A percentile compares a stretch with the other conserved stretches of the same genome.
Evolutionary conservation across 1,139 yeast species (phyloP).

Genomic region (Eremothecium sinecaudum): DNA sequence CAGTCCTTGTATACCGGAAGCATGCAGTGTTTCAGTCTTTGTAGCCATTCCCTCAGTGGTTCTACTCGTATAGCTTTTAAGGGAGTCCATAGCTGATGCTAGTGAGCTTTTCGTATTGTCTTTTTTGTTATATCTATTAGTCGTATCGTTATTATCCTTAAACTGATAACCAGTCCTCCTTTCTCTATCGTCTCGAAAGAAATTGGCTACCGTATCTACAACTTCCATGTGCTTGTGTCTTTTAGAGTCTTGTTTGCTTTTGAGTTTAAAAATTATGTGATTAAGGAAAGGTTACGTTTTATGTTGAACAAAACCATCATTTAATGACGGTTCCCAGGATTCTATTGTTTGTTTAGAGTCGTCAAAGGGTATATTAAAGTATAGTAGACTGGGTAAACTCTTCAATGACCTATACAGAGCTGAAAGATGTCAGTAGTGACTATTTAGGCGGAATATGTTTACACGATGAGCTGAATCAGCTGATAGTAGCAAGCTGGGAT

Average conservation of each 20-base stretch:
- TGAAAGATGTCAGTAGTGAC: slow-evolving; percentile 28
- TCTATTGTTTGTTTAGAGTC: too few species aligned
- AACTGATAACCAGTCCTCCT: slow-evolving; percentile 6
- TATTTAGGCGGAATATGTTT: slow-evolving; percentile 22
- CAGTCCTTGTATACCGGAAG: slow-evolving; percentile 28
- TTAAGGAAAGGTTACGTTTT: too few species aligned
- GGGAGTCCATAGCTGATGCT: slow-evolving; percentile 6
- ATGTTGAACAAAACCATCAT: too few species aligned
- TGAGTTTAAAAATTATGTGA: too few species aligned
- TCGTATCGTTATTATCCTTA: slow-evolving; percentile 6
- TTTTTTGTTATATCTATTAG: slow-evolving; percentile 5
- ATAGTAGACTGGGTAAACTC: background rate
- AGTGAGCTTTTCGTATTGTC: slow-evolving; percentile 1
- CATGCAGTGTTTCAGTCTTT: slow-evolving; percentile 5
- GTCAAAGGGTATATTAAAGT: too few species aligned
- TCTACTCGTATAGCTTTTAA: slow-evolving; percentile 4
- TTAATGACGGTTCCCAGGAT: too few species aligned
- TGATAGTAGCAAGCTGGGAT: slow-evolving; percentile 27
- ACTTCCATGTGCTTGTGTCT: slow-evolving; percentile 1
- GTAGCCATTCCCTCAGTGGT: background rate
- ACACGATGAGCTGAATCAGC: slow-evolving; percentile 8
- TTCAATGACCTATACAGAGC: slow-evolving; percentile 8
- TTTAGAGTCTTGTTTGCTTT: background rate
- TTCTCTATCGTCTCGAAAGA: slow-evolving; percentile 19
- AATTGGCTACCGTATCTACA: slow-evolving; percentile 20